phyloP scores from a whole-genome alignment of 306 rosid genomes.

The Oxytropis ochrocephala region DNA sequence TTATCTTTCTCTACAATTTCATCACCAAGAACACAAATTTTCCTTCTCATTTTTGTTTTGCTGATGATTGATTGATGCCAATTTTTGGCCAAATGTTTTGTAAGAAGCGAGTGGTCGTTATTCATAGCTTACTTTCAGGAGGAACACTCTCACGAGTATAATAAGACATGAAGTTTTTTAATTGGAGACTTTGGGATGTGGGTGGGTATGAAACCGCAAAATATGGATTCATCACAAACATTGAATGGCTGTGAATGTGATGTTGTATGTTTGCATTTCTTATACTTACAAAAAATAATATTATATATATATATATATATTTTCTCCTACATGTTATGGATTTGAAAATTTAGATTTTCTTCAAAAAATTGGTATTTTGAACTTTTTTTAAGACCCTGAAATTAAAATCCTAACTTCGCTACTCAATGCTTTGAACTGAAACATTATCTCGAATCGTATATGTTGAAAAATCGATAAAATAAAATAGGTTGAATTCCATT shows the following conservation, averaged over 20 bases:
- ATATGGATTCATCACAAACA: slow-evolving; percentile 29
- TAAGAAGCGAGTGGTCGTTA: slow-evolving; percentile 34
- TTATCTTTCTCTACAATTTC: slow-evolving; percentile 9
- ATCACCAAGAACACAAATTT: not conserved
- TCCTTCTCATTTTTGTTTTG: slow-evolving; percentile 12
- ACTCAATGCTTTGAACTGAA: too few species aligned
- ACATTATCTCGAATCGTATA: too few species aligned
- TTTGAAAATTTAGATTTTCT: too few species aligned
- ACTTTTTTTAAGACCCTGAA: too few species aligned
- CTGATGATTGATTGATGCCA: not conserved
- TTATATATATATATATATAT: too few species aligned
- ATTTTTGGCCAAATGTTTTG: slow-evolving; percentile 23
- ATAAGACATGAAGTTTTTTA: slow-evolving; percentile 9
- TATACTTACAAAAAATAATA: too few species aligned
- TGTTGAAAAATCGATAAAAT: too few species aligned
- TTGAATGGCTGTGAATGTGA: not conserved
- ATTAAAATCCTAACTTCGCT: too few species aligned
- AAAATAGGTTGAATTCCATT: too few species aligned
- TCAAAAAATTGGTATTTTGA: too few species aligned
- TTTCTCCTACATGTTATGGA: too few species aligned
- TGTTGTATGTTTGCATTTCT: too few species aligned
- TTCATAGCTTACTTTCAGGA: slow-evolving; percentile 49
- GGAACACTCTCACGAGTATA: slow-evolving; percentile 33
- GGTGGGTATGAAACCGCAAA: slow-evolving; percentile 14
- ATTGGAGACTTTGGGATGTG: not conserved